These are phyloP conservation scores for Polytrichum commune DNA, from an alignment of 225 moss, liverwort and hornwort species.

Conservation along the genomic window DNA sequence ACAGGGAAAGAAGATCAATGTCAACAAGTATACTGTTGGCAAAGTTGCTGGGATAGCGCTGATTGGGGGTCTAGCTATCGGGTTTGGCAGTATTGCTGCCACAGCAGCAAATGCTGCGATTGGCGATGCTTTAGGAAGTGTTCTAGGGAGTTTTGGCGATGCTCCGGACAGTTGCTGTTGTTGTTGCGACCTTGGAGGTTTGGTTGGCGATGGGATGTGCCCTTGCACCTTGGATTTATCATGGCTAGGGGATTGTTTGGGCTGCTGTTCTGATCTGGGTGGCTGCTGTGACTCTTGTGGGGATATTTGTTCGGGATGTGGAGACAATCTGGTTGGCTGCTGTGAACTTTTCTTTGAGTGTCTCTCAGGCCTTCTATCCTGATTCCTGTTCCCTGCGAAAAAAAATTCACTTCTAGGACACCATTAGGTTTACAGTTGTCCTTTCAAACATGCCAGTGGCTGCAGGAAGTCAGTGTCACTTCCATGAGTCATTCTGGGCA, in stretches of 20 bases:
- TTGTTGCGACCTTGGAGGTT: slow-evolving; percentile 10
- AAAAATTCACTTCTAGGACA: too few species aligned
- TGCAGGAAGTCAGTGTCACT: not conserved
- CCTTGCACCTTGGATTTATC: slow-evolving; percentile 1
- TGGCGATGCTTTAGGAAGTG: slow-evolving; percentile 21
- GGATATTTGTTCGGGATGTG: not conserved
- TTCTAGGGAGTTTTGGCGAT: slow-evolving; percentile 28
- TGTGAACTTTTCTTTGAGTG: slow-evolving; percentile 6
- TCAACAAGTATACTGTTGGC: slow-evolving; percentile 46
- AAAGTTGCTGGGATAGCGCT: slow-evolving; percentile 48
- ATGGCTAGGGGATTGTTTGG: slow-evolving; percentile 1
- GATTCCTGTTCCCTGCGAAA: not conserved
- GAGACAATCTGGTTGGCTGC: not conserved
- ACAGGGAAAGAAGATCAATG: slow-evolving; percentile 51
- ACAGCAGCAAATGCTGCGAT: slow-evolving; percentile 45
- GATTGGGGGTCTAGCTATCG: slow-evolving; percentile 51
- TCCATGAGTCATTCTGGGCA: not conserved
- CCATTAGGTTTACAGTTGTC: not conserved
- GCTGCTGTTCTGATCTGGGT: not conserved
- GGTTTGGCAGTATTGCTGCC: slow-evolving; percentile 59
- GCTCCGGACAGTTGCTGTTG: slow-evolving; percentile 17
- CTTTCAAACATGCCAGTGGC: not conserved
- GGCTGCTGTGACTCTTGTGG: not conserved
- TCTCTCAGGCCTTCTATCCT: slow-evolving; percentile 2
- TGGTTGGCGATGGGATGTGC: not conserved